Percentiles rank a stretch among this genome's conserved stretches.
phyloP scores from a whole-genome alignment of 305 asterid species.

The Solanum aculeatissimum region DNA sequence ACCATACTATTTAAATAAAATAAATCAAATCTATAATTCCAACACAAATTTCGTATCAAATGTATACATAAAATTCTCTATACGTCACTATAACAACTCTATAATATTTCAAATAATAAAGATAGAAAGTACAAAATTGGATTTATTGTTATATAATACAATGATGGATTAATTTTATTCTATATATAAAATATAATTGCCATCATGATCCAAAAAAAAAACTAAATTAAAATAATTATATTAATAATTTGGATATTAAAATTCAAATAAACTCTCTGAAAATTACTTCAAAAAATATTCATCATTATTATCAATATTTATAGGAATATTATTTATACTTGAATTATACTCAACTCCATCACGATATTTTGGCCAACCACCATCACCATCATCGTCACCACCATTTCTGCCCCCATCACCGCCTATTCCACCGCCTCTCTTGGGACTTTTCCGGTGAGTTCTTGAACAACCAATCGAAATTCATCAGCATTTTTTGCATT shows the following conservation, averaged over 20 bases:
- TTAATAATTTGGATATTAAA: background rate
- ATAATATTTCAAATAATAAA: background rate
- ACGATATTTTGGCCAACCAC: background rate
- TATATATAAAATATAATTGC: background rate
- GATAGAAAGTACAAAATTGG: background rate
- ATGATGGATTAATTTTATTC: background rate
- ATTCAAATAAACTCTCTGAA: background rate
- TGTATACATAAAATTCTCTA: background rate
- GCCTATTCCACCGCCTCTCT: background rate
- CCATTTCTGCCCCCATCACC: background rate
- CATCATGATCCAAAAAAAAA: background rate
- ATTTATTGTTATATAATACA: background rate
- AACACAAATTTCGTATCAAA: background rate
- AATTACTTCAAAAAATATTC: background rate
- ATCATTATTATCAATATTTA: background rate
- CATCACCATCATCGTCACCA: background rate
- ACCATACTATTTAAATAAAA: background rate
- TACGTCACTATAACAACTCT: background rate
- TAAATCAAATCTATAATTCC: background rate
- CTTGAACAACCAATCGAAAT: background rate
- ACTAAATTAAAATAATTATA: background rate
- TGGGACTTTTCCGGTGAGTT: background rate
- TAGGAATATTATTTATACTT: background rate
- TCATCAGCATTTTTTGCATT: constrained; percentile 4
- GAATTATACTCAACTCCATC: background rate